Evolutionary conservation across 1,284 basidiomycete genomes (phyloP), one percentile per base, ranked within the genome.

Genomic region (Tilletia walkeri): DNA sequence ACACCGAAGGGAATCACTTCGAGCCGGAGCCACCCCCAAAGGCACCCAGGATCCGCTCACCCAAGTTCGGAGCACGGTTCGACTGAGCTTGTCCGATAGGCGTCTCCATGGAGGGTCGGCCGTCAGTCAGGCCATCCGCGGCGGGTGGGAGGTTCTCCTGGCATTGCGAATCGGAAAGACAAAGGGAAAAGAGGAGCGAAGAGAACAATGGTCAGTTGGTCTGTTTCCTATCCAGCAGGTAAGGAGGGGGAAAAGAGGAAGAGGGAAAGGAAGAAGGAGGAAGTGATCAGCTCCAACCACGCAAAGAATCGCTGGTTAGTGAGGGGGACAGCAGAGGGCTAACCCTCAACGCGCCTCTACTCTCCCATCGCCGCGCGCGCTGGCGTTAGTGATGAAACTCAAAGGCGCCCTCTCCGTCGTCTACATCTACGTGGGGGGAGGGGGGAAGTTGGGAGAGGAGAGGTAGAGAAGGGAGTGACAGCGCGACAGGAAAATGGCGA

Each of bases 71-170:
- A 14, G 34, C 38, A 10, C 14, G 18, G 36, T 14, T 38, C 36
- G 59, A 63, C 30, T 18, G 30, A 6, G 59, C 36, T 18, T 38
- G 59, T 9, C 36, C 59, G 36, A 41, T 63, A 16, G 34, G 59
- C 12, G 59, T 63, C 59, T 63, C 38, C 59, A 38, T 63, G 36
- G 59, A 16, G n/a, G 54, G 54, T 56, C 54, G 54, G 54, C 54
- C 54, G 14, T 56, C 54, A 6, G 54, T 56, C 54, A 63, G 12
- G 9, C 34, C 59, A 36, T 63, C 36, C 4, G 59, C 59, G 18
- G 59, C 38, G 59, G 59, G 59, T 18, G 59, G 59, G 9, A n/a
- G 30, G n/a, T 53, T 24, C 54, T 56, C 20, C 34, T 30, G 54
- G 50, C 24, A 30, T 30, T 30, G 41, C 14, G 24, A 18, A 53